Evolutionary conservation across 768 basidiomycete species (phyloP).

Genomic region (Tulasnella sp.): DNA sequence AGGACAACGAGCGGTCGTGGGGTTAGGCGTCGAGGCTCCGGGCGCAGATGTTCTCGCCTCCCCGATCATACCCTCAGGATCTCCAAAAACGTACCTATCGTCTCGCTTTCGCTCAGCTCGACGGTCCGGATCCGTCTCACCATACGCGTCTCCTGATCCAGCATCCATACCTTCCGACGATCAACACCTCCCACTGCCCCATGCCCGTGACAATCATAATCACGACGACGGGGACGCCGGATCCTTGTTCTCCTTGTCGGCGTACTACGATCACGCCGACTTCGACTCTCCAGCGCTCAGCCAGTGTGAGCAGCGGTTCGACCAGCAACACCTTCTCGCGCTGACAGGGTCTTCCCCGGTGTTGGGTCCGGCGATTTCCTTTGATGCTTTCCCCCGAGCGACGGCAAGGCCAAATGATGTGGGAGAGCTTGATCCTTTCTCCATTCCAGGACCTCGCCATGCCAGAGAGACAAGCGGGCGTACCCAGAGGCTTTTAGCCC

Average conservation of each 20-base stretch:
- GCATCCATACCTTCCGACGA: neutral
- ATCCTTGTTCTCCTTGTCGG: conserved; percentile 8
- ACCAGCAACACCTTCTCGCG: neutral
- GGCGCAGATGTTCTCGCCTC: neutral
- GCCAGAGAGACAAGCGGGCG: neutral
- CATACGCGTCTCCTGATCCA: neutral
- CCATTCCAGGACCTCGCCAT: neutral
- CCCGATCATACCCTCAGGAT: neutral
- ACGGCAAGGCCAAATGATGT: neutral
- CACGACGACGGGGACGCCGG: neutral
- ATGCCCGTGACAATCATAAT: neutral
- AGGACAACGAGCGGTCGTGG: neutral
- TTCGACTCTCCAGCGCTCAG: neutral
- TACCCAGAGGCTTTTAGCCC: neutral
- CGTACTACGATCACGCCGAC: neutral
- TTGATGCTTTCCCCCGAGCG: neutral
- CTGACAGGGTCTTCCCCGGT: neutral
- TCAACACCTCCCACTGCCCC: neutral
- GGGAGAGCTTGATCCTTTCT: neutral
- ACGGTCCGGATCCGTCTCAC: neutral
- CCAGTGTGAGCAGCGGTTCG: neutral
- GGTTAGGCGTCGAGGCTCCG: neutral
- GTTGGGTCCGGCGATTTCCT: neutral
- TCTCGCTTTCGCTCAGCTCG: neutral
- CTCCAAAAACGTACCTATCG: neutral